Percentiles rank a stretch among this genome's conserved stretches.
phyloP scores from a whole-genome alignment of 176 grass and related monocot genomes.

The Secale cereale region DNA sequence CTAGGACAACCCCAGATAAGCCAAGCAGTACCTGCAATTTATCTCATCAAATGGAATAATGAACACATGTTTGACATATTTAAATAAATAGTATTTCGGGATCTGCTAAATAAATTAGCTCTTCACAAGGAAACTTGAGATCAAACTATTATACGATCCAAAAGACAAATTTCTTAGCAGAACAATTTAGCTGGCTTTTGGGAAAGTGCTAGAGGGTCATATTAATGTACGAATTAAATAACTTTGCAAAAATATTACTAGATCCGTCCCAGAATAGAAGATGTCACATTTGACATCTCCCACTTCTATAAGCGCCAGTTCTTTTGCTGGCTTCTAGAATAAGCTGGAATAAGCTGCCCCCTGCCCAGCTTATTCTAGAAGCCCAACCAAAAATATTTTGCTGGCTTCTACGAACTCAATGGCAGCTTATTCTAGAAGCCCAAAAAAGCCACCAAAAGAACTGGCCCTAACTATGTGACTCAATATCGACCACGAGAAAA shows the following conservation, averaged over 20 bases:
- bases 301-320: neutral
- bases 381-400: no score
- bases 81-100: neutral
- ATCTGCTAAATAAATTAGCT: neutral
- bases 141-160: conserved; percentile 12
- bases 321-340: no score
- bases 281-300: conserved; percentile 14
- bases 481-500: neutral
- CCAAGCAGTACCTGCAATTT: conserved; percentile 83
- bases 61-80: conserved; percentile 9
- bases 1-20: conserved; percentile 81
- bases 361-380: no score
- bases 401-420: no score
- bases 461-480: neutral
- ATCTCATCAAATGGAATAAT: conserved; percentile 30
- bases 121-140: neutral
- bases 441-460: no score
- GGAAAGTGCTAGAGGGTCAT: neutral
- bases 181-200: neutral
- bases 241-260: neutral
- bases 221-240: neutral
- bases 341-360: no score
- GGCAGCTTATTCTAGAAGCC: no score
- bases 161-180: neutral
- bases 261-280: neutral